A percentile compares a stretch with the other conserved stretches of the same genome.
phyloP scores from a whole-genome alignment of 768 basidiomycete species.

The Hygrocybe punicea region DNA sequence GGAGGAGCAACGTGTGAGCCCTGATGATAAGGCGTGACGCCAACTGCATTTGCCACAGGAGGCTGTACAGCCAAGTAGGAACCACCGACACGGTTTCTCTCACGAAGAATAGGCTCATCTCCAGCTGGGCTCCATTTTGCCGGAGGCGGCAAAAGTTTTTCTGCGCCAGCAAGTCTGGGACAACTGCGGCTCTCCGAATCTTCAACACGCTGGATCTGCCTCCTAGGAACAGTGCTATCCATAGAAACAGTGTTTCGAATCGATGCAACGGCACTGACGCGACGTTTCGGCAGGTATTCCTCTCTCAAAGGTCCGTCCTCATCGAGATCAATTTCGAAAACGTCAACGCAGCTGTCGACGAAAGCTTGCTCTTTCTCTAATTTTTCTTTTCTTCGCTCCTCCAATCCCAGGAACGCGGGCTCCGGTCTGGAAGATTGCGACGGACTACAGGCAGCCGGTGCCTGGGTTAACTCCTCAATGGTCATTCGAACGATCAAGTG shows the following conservation, averaged over 20 bases:
- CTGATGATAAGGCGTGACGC: slow-evolving; percentile 32
- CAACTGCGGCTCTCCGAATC: slow-evolving; percentile 16
- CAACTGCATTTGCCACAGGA: slow-evolving; percentile 32
- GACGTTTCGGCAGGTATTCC: slow-evolving; percentile 75
- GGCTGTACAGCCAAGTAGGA: slow-evolving; percentile 67
- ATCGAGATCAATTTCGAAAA: slow-evolving; percentile 73
- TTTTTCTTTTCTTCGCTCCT: slow-evolving; percentile 57
- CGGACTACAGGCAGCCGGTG: slow-evolving; percentile 35
- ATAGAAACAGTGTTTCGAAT: not conserved
- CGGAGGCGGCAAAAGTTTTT: slow-evolving; percentile 58
- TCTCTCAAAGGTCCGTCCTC: slow-evolving; percentile 79
- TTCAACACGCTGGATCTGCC: slow-evolving; percentile 3
- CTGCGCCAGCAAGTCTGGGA: slow-evolving; percentile 10
- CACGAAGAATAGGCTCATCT: slow-evolving; percentile 69
- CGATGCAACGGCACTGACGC: slow-evolving; percentile 39
- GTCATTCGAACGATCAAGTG: slow-evolving; percentile 63
- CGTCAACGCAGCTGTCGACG: slow-evolving; percentile 37
- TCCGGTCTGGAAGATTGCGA: slow-evolving; percentile 39
- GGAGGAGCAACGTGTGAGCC: slow-evolving; percentile 33
- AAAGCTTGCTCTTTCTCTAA: slow-evolving; percentile 42
- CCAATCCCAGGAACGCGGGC: slow-evolving; percentile 71
- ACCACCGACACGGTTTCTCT: slow-evolving; percentile 48
- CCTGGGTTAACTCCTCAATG: slow-evolving; percentile 66
- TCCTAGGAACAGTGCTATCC: not conserved
- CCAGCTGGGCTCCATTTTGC: slow-evolving; percentile 78